Percentiles rank a stretch among this genome's conserved stretches.
These are phyloP conservation scores for Piper longum DNA, from an alignment of 164 flowering plant genomes.

Conservation along the genomic window DNA sequence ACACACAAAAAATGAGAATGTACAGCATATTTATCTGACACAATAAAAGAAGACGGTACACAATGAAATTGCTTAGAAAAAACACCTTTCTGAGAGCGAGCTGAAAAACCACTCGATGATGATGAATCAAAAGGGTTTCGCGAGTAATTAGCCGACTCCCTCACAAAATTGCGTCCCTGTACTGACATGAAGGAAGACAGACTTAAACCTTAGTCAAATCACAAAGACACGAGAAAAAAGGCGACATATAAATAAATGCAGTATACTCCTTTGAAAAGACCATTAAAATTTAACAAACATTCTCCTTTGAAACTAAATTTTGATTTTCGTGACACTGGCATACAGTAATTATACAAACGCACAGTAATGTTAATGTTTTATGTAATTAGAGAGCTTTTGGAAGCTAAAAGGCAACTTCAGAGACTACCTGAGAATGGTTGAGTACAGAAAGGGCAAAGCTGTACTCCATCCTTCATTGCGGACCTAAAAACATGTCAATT, in stretches of 20 bases:
- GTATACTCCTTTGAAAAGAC: too few species aligned
- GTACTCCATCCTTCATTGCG: conserved; percentile 48
- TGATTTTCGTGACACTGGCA: too few species aligned
- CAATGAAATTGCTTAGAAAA: not conserved
- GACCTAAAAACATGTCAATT: conserved; percentile 38
- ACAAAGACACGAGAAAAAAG: too few species aligned
- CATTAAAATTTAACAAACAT: too few species aligned
- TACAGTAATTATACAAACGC: too few species aligned
- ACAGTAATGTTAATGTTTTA: too few species aligned
- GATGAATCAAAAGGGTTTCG: conserved; percentile 35
- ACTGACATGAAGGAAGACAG: conserved; percentile 29
- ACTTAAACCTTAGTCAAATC: not conserved
- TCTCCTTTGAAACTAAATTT: too few species aligned
- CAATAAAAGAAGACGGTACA: not conserved
- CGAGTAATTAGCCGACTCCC: conserved; percentile 35
- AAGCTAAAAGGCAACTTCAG: not conserved
- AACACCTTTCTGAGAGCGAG: conserved; percentile 47
- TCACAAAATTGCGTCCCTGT: conserved; percentile 49
- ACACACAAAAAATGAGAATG: too few species aligned
- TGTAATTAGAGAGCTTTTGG: not conserved
- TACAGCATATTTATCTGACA: not conserved
- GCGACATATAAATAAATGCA: not conserved
- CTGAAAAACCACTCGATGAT: conserved; percentile 39
- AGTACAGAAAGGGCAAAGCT: conserved; percentile 72
- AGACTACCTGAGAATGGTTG: conserved; percentile 80